These are phyloP conservation scores for Paraglomus occultum DNA, from an alignment of 192 early-diverging fungal species.

Conservation along the genomic window DNA sequence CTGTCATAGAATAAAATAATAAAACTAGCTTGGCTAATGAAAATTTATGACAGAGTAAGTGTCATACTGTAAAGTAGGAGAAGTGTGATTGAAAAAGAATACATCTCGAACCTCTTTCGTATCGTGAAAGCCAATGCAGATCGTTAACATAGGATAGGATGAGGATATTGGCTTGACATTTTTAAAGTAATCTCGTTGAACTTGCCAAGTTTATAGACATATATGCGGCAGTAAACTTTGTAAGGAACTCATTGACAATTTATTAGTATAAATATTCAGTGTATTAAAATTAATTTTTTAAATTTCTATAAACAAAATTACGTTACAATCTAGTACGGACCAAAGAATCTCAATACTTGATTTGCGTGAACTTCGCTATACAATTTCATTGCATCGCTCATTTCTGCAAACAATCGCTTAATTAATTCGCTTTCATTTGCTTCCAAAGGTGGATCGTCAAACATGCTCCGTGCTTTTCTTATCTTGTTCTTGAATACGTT, in stretches of 20 bases:
- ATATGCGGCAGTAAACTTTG: no score
- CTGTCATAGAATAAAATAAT: slow-evolving; percentile 1
- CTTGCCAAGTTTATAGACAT: no score
- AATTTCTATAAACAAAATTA: background rate
- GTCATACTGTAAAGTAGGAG: no score
- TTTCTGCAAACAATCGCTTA: slow-evolving; percentile 39
- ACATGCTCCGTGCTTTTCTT: slow-evolving; percentile 36
- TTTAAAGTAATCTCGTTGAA: no score
- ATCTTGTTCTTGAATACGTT: slow-evolving; percentile 21
- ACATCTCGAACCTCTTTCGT: no score
- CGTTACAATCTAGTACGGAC: background rate
- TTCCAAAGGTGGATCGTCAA: slow-evolving; percentile 39
- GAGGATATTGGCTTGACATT: no score
- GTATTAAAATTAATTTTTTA: background rate
- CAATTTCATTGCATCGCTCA: slow-evolving; percentile 39
- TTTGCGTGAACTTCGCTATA: slow-evolving; percentile 29
- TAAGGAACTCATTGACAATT: no score
- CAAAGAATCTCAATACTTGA: slow-evolving; percentile 22
- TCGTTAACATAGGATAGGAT: no score
- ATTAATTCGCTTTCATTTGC: slow-evolving; percentile 31
- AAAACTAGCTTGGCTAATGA: background rate
- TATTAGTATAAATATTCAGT: no score
- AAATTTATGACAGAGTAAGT: no score
- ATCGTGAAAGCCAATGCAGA: no score
- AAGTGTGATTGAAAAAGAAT: no score